Evolutionary conservation across 768 basidiomycete species (phyloP), one percentile per base, ranked within the genome.

Genomic region (Mycena galopus): DNA sequence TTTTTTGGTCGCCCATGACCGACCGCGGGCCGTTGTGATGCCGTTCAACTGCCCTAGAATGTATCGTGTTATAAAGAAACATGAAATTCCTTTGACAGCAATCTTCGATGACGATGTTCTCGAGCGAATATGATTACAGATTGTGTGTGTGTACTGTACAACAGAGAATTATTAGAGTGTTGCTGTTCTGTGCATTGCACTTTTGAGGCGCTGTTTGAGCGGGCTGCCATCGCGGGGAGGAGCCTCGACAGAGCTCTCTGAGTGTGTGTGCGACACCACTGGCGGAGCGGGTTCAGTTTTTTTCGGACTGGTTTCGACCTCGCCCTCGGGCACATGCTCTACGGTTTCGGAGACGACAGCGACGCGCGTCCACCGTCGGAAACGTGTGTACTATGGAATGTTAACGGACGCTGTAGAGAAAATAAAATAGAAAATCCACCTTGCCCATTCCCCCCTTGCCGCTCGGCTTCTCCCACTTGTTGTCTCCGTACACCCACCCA

Each of bases 401-500:
- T 47, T 17, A 62, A 55, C 30, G 67, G 53, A 39, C 59, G 27
- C 32, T 44, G 42, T 16, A 7, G 7, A 44, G 61, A 30, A 39
- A 39, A 63, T 47, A 44, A 8, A 35, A 35, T n/a, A 7, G 33
- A 21, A 64, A 10, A 76, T 83, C 51, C 50, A 92, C 92, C 86
- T 96, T 96, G 80, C 96, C 94, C 83, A 97, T 89, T 8, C 95
- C 95, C 58, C 95, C 94, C 75, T 92, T 93, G 66, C 85, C 84
- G 65, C 90, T 91, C 55, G 88, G 85, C 23, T 84, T 87, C 78
- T 98, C 96, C 96, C 96, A 98, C 80, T 98, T 97, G 80, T 98
- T 98, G 76, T 97, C 96, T 2, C 92, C 93, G 77, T 96, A 98
- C 8, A 96, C 88, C 96, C 96, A 98, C 5, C 96, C 96, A 71